phyloP scores from a whole-genome alignment of 2,329 filamentous ascomycete species.

The Cadophora gregata region DNA sequence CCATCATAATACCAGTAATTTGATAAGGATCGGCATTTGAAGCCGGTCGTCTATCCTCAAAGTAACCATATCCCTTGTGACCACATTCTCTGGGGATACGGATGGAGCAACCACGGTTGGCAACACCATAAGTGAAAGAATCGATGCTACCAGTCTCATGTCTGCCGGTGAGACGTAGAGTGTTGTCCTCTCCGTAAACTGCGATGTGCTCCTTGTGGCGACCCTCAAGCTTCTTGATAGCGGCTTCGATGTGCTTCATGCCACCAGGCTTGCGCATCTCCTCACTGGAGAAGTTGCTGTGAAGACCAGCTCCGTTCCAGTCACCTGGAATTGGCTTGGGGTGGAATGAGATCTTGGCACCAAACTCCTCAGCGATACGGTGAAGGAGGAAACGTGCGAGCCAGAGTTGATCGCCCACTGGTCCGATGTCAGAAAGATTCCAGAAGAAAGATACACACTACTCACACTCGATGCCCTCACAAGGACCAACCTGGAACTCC shows the following conservation, averaged over 20 bases:
- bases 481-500: slow-evolving; percentile 97
- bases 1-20: slow-evolving; percentile 51
- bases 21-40: slow-evolving; percentile 90
- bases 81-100: slow-evolving; percentile 87
- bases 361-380: slow-evolving; percentile 95
- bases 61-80: slow-evolving; percentile 92
- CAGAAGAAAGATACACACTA: slow-evolving; percentile 19
- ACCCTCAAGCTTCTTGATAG: slow-evolving; percentile 81
- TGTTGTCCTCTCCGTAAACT: slow-evolving; percentile 96
- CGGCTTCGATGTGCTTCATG: slow-evolving; percentile 91
- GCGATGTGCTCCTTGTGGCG: slow-evolving; percentile 86
- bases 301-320: slow-evolving; percentile 96
- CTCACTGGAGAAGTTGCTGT: slow-evolving; percentile 91
- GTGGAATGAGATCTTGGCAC: slow-evolving; percentile 91
- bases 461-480: slow-evolving; percentile 81
- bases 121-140: slow-evolving; percentile 90
- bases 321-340: slow-evolving; percentile 95
- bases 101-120: slow-evolving; percentile 93
- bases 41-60: slow-evolving; percentile 83
- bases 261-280: slow-evolving; percentile 90
- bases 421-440: slow-evolving; percentile 37
- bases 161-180: slow-evolving; percentile 86
- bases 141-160: slow-evolving; percentile 97
- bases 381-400: slow-evolving; percentile 86
- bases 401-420: slow-evolving; percentile 97